These are phyloP conservation scores for Naganishia friedmannii DNA, from an alignment of 768 basidiomycete species.

Conservation along the genomic window DNA sequence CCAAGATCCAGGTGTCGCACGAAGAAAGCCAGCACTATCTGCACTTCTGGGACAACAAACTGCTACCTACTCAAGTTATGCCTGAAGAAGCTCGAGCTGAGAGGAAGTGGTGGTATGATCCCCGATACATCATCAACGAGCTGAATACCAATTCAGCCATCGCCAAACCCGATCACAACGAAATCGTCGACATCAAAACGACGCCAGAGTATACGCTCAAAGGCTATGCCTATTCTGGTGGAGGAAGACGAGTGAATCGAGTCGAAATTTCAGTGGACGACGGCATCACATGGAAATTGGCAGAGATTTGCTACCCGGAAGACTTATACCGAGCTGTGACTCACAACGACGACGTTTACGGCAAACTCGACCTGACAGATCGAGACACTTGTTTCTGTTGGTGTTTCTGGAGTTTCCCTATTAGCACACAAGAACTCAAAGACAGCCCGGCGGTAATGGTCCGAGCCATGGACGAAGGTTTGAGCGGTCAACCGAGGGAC, in stretches of 20 bases:
- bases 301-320: constrained; percentile 58
- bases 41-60: constrained; percentile 61
- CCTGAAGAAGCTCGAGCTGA: constrained; percentile 60
- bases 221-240: constrained; percentile 66
- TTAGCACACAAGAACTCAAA: constrained; percentile 52
- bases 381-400: constrained; percentile 62
- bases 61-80: constrained; percentile 59
- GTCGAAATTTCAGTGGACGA: constrained; percentile 63
- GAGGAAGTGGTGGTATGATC: constrained; percentile 54
- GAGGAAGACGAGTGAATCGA: constrained; percentile 61
- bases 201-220: constrained; percentile 54
- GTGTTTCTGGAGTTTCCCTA: constrained; percentile 61
- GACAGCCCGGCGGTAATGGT: constrained; percentile 56
- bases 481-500: constrained; percentile 58
- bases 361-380: constrained; percentile 57
- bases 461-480: constrained; percentile 60
- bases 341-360: constrained; percentile 56
- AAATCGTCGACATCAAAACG: constrained; percentile 43
- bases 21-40: constrained; percentile 59
- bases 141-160: constrained; percentile 64
- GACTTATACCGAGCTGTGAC: constrained; percentile 56
- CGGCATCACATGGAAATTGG: constrained; percentile 58
- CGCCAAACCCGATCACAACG: constrained; percentile 61
- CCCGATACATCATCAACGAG: constrained; percentile 56
- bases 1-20: constrained; percentile 58